These are phyloP conservation scores for Cydonia oblonga DNA, from an alignment of 331 rosid species.

Conservation along the genomic window DNA sequence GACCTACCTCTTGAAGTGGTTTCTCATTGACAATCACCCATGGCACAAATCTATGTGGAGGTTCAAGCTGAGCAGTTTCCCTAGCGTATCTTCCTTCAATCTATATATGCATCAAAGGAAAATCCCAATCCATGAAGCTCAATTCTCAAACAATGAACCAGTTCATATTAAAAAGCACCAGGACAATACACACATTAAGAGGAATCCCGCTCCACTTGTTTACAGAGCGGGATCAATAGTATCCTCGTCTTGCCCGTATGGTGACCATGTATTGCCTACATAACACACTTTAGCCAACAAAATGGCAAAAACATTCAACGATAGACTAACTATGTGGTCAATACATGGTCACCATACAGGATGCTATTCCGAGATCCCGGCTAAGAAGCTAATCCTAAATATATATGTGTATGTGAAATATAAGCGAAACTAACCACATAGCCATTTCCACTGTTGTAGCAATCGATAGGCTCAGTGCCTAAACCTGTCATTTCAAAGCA, in stretches of 20 bases:
- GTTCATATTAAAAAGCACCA: not conserved
- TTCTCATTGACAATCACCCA: constrained; percentile 72
- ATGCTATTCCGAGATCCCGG: fast-evolving
- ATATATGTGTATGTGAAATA: no score
- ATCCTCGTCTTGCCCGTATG: no score
- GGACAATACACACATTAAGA: not conserved
- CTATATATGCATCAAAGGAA: no score
- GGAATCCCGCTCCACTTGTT: no score
- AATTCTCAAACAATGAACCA: not conserved
- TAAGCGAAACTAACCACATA: constrained; percentile 25
- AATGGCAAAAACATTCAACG: no score
- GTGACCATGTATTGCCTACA: no score
- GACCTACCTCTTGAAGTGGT: constrained; percentile 61
- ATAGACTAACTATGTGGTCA: no score
- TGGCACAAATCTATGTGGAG: constrained; percentile 68
- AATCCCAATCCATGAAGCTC: not conserved
- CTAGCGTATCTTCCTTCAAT: constrained; percentile 44
- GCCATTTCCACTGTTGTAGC: constrained; percentile 61
- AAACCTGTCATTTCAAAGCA: constrained; percentile 56
- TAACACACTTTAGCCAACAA: no score
- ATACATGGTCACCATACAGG: no score
- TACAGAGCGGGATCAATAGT: no score
- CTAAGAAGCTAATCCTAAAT: no score
- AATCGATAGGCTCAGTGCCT: constrained; percentile 40
- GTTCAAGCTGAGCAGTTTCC: constrained; percentile 61